A percentile compares a stretch with the other conserved stretches of the same genome.
phyloP scores from a whole-genome alignment of 1,284 basidiomycete species.

The Ustilago bromivora region DNA sequence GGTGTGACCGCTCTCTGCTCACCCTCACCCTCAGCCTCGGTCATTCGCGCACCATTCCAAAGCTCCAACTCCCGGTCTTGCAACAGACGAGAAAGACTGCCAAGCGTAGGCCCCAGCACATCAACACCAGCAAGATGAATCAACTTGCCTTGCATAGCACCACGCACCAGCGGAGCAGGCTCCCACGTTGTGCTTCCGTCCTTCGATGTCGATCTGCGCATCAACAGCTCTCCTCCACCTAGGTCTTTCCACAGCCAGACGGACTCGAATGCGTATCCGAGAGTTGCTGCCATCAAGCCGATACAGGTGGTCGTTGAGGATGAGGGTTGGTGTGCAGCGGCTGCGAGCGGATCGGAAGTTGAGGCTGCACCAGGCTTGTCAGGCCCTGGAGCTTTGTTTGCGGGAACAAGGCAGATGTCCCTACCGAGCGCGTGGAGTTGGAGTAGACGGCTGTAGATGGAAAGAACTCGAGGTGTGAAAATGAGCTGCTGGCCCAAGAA shows the following conservation, averaged over 20 bases:
- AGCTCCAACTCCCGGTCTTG: constrained; percentile 68
- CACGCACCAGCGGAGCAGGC: constrained; percentile 62
- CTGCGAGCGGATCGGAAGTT: constrained; percentile 31
- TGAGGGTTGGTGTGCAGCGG: constrained; percentile 59
- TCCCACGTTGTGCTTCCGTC: constrained; percentile 68
- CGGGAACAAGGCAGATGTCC: constrained; percentile 67
- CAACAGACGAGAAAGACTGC: constrained; percentile 60
- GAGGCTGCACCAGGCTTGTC: constrained; percentile 40
- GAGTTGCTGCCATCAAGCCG: constrained; percentile 64
- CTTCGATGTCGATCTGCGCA: constrained; percentile 63
- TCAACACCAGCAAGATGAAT: constrained; percentile 70
- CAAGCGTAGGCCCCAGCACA: constrained; percentile 68
- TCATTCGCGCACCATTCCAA: constrained; percentile 65
- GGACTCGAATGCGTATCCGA: constrained; percentile 69
- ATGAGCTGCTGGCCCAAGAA: constrained; percentile 42
- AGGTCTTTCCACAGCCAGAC: constrained; percentile 70
- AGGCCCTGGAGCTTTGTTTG: constrained; percentile 31
- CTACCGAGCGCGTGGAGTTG: constrained; percentile 69
- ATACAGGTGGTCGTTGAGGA: constrained; percentile 70
- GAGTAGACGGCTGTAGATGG: constrained; percentile 66
- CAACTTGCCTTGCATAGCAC: constrained; percentile 68
- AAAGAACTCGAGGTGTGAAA: constrained; percentile 66
- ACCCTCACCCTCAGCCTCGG: constrained; percentile 13
- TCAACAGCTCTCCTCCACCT: constrained; percentile 68
- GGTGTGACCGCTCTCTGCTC: not conserved